phyloP scores from a whole-genome alignment of 1,284 basidiomycete genomes.

The Microbotryum scabiosae region DNA sequence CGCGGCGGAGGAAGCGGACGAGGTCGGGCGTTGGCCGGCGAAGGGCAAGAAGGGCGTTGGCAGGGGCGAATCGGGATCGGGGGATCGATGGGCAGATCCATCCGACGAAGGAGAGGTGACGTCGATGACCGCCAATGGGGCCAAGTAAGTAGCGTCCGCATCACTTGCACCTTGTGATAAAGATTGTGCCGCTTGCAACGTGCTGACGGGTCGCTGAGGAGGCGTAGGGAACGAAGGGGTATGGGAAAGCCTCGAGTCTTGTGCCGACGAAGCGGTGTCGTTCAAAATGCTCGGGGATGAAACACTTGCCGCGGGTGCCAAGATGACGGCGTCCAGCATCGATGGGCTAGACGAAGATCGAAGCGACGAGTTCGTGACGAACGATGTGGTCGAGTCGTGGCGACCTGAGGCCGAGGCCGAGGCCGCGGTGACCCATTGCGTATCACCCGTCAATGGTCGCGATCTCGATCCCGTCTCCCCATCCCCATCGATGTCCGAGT shows the following conservation, averaged over 20 bases:
- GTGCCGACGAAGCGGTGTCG: neutral
- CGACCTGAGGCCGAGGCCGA: slow-evolving; percentile 14
- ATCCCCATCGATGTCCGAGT: neutral
- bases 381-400: slow-evolving; percentile 13
- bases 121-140: neutral
- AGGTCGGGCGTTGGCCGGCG: slow-evolving; percentile 25
- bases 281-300: neutral
- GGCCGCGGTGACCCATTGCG: neutral
- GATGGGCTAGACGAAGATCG: slow-evolving; percentile 9
- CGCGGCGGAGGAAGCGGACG: neutral
- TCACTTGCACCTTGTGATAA: no score
- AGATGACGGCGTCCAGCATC: slow-evolving; percentile 28
- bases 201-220: neutral
- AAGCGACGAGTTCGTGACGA: neutral
- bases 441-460: slow-evolving; percentile 3
- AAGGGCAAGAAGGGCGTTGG: slow-evolving; percentile 29
- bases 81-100: neutral
- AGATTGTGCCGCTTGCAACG: neutral
- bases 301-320: slow-evolving; percentile 7
- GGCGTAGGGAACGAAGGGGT: slow-evolving; percentile 4
- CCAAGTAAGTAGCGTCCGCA: neutral
- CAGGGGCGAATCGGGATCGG: slow-evolving; percentile 13
- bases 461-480: neutral
- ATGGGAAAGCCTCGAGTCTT: neutral
- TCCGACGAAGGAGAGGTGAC: neutral